These are phyloP conservation scores for Mortierella antarctica DNA, from an alignment of 192 early-diverging fungal species.

Conservation along the genomic window DNA sequence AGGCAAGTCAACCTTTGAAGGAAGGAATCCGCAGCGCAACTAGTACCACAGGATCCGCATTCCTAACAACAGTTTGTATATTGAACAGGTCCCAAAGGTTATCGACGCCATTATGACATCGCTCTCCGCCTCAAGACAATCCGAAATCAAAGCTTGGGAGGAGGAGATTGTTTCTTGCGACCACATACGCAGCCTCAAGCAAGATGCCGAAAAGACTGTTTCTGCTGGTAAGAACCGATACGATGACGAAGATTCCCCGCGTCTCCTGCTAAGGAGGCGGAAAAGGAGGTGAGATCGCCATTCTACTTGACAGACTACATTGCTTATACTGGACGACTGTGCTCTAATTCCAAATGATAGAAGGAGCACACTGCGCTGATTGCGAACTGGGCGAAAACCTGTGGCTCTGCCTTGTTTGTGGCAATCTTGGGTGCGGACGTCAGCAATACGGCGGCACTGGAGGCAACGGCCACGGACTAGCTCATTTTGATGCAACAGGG, in stretches of 20 bases:
- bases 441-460: constrained; percentile 92
- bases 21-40: not conserved
- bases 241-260: not conserved
- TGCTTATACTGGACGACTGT: not conserved
- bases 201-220: constrained; percentile 65
- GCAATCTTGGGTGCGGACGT: constrained; percentile 94
- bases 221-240: constrained; percentile 46
- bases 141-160: constrained; percentile 95
- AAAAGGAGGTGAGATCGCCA: not conserved
- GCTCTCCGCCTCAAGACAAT: constrained; percentile 83
- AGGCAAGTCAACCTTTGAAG: constrained; percentile 52
- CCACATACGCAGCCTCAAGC: constrained; percentile 79
- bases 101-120: constrained; percentile 79
- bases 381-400: constrained; percentile 94
- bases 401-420: constrained; percentile 96
- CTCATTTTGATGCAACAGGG: constrained; percentile 82
- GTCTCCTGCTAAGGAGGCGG: not conserved
- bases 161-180: constrained; percentile 84
- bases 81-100: constrained; percentile 64
- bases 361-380: constrained; percentile 76
- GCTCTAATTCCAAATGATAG: constrained; percentile 14
- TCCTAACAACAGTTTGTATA: not conserved
- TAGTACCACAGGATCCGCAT: not conserved
- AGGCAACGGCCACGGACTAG: constrained; percentile 93
- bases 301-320: not conserved